Evolutionary conservation across 352 stramenopile species (phyloP).

Genomic region (Globisporangium echinulatum): DNA sequence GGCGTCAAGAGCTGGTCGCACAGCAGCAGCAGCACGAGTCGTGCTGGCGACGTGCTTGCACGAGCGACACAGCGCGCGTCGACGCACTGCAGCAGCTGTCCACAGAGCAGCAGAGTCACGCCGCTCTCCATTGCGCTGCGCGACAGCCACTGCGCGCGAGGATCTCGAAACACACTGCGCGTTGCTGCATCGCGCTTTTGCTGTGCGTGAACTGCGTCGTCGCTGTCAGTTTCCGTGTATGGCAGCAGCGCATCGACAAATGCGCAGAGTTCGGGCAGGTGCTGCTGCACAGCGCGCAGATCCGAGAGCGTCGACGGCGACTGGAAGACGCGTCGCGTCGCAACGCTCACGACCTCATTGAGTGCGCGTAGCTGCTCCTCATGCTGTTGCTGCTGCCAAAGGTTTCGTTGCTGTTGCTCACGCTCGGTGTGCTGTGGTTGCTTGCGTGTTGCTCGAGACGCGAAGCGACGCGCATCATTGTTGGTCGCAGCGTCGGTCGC

Average conservation of each 20-base stretch:
- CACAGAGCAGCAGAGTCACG: conserved; percentile 38
- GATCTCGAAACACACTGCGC: conserved; percentile 29
- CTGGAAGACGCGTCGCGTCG: conserved; percentile 42
- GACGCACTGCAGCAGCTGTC: conserved; percentile 33
- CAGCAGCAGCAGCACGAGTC: conserved; percentile 29
- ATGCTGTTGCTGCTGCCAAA: not conserved
- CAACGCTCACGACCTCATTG: conserved; percentile 38
- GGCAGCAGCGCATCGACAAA: conserved; percentile 27
- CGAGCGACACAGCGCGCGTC: conserved; percentile 6
- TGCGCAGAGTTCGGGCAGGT: conserved; percentile 37
- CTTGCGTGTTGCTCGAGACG: not conserved
- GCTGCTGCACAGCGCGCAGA: conserved; percentile 23
- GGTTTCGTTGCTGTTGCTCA: not conserved
- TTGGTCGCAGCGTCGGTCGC: not conserved
- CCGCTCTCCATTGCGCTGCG: conserved; percentile 53
- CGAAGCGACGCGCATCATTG: not conserved
- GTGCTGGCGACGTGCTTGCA: conserved; percentile 5
- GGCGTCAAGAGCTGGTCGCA: conserved; percentile 35
- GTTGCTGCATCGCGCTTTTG: conserved; percentile 11
- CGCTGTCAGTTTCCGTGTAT: not conserved
- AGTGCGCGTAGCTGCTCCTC: conserved; percentile 13
- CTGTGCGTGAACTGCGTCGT: not conserved
- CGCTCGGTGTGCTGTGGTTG: not conserved
- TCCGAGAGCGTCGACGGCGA: conserved; percentile 21
- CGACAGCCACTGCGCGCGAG: conserved; percentile 46